Percentiles rank a stretch among this genome's conserved stretches.
phyloP scores from a whole-genome alignment of 768 basidiomycete genomes.

The Hygrophoropsis aurantiaca region DNA sequence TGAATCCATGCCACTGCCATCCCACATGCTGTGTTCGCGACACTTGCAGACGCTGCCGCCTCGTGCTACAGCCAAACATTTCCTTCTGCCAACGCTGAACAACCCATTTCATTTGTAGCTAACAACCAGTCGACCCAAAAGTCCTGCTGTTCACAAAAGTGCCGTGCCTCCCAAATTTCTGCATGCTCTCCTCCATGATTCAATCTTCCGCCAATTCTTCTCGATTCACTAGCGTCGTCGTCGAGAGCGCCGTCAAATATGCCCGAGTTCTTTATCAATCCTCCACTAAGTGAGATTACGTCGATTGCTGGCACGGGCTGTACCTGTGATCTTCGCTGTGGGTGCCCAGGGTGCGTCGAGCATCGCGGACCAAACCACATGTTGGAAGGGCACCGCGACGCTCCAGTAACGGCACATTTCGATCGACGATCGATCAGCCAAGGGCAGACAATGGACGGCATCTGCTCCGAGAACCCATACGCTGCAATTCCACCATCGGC shows the following conservation, averaged over 20 bases:
- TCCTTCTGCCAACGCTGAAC: too few relatives aligned
- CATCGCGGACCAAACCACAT: conserved; percentile 61
- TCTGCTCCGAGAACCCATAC: too few relatives aligned
- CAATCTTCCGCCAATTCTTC: conserved; percentile 39
- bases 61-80: conserved; percentile 14
- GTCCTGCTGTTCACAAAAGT: conserved; percentile 19
- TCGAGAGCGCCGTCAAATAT: conserved; percentile 17
- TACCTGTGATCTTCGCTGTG: conserved; percentile 67
- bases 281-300: conserved; percentile 55
- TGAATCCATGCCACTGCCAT: conserved; percentile 63
- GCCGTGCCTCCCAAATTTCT: not conserved
- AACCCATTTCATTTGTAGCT: not conserved
- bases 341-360: conserved; percentile 71
- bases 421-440: too few relatives aligned
- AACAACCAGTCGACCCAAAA: conserved; percentile 8
- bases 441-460: too few relatives aligned
- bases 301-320: conserved; percentile 70
- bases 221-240: conserved; percentile 16
- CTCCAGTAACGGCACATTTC: too few relatives aligned
- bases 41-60: conserved; percentile 39
- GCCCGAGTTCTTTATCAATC: conserved; percentile 56
- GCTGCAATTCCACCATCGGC: too few relatives aligned
- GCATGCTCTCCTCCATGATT: not conserved
- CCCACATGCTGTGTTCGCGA: conserved; percentile 23
- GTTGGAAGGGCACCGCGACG: conserved; percentile 33